Conservation (phyloP, 2,329 filamentous ascomycete genomes). For the Fusarium udum region DNA sequence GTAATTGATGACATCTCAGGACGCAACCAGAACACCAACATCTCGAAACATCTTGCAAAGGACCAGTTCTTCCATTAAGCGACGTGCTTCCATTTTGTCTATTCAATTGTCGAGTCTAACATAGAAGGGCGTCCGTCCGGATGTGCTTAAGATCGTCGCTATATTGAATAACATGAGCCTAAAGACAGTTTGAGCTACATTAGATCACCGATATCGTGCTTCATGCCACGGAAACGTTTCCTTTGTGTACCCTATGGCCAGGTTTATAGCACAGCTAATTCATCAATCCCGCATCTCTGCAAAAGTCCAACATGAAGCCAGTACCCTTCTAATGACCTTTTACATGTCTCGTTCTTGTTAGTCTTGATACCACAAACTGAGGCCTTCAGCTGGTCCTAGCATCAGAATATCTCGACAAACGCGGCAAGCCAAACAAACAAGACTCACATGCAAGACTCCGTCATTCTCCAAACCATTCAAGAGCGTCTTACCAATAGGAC, state of each 20-base stretch:
- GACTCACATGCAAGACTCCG: neutral
- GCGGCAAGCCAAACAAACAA: neutral
- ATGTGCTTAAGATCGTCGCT: neutral
- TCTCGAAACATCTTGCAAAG: neutral
- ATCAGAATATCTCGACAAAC: neutral
- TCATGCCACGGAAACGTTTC: too few species aligned
- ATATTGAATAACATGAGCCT: neutral
- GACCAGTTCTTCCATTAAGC: fast-evolving
- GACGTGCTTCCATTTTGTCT: too few species aligned
- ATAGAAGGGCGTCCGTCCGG: neutral
- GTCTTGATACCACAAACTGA: neutral
- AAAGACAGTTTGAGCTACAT: too few species aligned
- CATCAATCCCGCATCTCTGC: neutral
- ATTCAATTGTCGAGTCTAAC: neutral
- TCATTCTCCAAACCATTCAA: neutral
- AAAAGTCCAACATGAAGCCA: neutral
- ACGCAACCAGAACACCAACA: neutral
- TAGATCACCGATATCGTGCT: too few species aligned
- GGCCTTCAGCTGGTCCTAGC: neutral
- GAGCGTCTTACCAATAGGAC: neutral
- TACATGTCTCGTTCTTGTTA: neutral
- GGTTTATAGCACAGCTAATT: neutral
- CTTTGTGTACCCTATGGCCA: neutral
- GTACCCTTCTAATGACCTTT: neutral
- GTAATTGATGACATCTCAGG: neutral